Evolutionary conservation across 371 early-diverging fungal species (phyloP), one percentile per base, ranked within the genome.

Genomic region (Rhizopus sp.): DNA sequence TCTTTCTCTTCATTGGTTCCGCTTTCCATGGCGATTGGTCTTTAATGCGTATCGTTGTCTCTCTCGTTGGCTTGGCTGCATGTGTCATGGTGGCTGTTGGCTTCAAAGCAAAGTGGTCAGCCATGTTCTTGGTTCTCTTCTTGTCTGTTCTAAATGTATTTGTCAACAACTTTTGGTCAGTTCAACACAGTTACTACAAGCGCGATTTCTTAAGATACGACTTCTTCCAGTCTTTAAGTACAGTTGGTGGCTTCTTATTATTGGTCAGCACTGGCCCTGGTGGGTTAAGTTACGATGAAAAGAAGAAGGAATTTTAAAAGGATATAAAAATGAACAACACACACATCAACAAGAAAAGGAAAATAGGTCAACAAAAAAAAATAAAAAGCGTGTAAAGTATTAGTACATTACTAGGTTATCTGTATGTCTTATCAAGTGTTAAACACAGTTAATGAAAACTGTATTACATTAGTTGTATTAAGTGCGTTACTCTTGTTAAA

Each of bases 131-230:
- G 47, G 91, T 97, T 41, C 74, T 93, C 30, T 87, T 97, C 70
- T 68, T 97, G 53, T 88, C 87, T 42, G 82, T 97, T 50, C 85
- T 88, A 64, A 97, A 97, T 66, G 82, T 97, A 51, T 68, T 92
- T 32, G 86, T 96, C 63, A 97, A 97, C 80, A 94, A 96, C 87
- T 97, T 94, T 88, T 97, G 98, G 98, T 84, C 92, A 7, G 79
- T 94, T 53, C 90, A 93, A 65, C 88, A 88, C 51, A 81, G 81
- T 56, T 82, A 85, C 48, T 82, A 86, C 35, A 88, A 89, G 66
- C 84, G 90, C 55, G 98, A 97, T 61, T 97, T 96, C 70, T 84
- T 94, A 64, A 93, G 95, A 80, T 97, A 97, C 71, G 98, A 97
- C 77, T 97, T 97, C 67, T 97, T 97, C 90, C 97, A 97, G 74